phyloP scores from a whole-genome alignment of 2,329 filamentous ascomycete species.

The Chaetomiaceae sp. region DNA sequence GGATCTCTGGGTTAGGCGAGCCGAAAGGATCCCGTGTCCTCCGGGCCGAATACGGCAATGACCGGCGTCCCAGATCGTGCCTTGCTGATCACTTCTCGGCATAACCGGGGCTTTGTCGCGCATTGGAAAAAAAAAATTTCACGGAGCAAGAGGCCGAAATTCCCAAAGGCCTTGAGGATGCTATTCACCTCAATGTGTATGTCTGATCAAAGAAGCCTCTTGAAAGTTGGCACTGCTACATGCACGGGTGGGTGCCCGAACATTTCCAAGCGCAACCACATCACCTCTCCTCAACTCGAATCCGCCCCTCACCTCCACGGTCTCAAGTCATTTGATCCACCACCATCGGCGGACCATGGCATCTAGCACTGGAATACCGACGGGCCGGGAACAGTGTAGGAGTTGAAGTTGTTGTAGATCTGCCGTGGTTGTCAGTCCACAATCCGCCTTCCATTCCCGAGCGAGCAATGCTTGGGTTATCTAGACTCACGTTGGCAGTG shows the following conservation, averaged over 20 bases:
- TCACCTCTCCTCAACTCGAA: too few species aligned
- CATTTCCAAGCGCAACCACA: too few species aligned
- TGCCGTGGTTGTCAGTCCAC: conserved; percentile 8
- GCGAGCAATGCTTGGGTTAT: background rate
- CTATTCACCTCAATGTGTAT: too few species aligned
- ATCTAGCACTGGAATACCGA: conserved; percentile 21
- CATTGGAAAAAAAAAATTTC: background rate
- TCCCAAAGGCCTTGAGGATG: background rate
- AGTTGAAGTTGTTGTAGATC: conserved; percentile 33
- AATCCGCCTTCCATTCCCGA: background rate
- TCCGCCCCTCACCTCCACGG: too few species aligned
- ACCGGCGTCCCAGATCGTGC: background rate
- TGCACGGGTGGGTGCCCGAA: too few species aligned
- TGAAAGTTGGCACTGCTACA: too few species aligned
- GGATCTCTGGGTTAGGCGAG: conserved; percentile 1
- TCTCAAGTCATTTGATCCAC: too few species aligned
- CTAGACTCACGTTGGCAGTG: conserved; percentile 30
- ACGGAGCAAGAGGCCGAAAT: background rate
- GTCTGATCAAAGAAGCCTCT: too few species aligned
- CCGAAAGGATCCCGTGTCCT: background rate
- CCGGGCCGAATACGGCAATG: conserved; percentile 13
- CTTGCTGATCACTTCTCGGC: conserved; percentile 1
- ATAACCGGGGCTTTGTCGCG: background rate
- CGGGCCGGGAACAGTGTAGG: conserved; percentile 34
- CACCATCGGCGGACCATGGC: too few species aligned